Evolutionary conservation across 2,329 filamentous ascomycete species (phyloP), one percentile per base, ranked within the genome.

Genomic region (Plenodomus biglobosus): DNA sequence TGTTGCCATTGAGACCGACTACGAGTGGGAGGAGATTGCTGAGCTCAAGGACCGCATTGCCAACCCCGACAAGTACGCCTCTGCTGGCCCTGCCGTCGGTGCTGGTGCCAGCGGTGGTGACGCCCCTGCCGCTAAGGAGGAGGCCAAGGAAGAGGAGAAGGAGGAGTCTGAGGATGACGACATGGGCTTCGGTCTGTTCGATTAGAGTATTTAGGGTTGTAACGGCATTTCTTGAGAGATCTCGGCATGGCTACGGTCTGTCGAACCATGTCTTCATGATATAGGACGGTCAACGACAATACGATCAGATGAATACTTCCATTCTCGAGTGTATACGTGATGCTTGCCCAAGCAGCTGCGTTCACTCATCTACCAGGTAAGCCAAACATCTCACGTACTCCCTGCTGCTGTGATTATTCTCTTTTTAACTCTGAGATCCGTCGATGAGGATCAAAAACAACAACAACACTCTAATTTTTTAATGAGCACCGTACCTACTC

Each of bases 21-120:
- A 87, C 83, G 87, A 85, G 78, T 99, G 94, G 92, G 86, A 92
- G 69, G 90, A 90, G 78, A 96, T 99, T 72, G 86, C 95, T 72
- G 84, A 96, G 80, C 88, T 99, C 81, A 99, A 99, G 88, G 94
- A 99, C 81, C 91, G 94, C 76, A 96, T 99, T 71, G 90, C 90
- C 80, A 97, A 99, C 85, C 95, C 95, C 66, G 94, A 99, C 46
- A 90, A 90, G 46, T 99, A 97, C 76, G 94, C 92, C 60, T 75
- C 90, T 40, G 81, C 92, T 61, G 90, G 87, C 61, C 90, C 92
- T 50, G 84, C 74, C 59, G 80, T 79, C 51, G 79, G 83, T 47
- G 77, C 77, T 44, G 73, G 76, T 40, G 75, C 76, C 52, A 78
- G 76, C 55, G 76, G 74, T 46, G 80, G 78, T 55, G 79, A 75